Base-by-base conservation (phyloP, 1,284 basidiomycete genomes). In the Pterula multifida region DNA sequence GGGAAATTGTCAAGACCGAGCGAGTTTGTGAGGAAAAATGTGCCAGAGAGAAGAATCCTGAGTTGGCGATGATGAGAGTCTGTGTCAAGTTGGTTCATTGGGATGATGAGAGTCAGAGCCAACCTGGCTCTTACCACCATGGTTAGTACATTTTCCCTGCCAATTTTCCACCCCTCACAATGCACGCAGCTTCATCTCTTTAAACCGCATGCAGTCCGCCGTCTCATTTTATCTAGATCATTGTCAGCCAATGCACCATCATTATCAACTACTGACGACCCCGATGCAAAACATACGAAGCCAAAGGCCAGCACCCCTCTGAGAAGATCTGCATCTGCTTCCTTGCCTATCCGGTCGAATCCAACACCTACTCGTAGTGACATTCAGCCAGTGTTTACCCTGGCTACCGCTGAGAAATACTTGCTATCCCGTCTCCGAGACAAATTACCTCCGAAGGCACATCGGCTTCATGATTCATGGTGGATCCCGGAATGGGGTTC, bases 341-440 rank as follows among this genome's bases (percentile, higher is more conserved):
- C 87, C 0, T 68, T 85, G 24, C 80, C 83, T 28, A 88, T 90
- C 57, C 82, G 86, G 48, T 68, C 78, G 22, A 88, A 85, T 58
- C 86, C 83, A 21, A 88, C 81, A 6, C 85, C 87, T 11, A 89
- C 86, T 6, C 73, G 84, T 49, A 76, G 85, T 36, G 69, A 76
- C 36, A 90, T 90, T 52, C 76, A 79, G 55, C 72, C 85, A 1
- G 76, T 90, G 1, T 76, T 81, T 49, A 89, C 87, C 0, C 71
- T 87, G 26, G 76, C 85, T 1, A 90, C 86, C 0, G 84, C 86
- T 0, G 85, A 89, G 59, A 75, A 81, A 25, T 90, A 85, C 57
- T 55, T 80, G 22, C 72, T 87, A 4, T 69, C 74, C 2, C 72
- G 75, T 23, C 66, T 89, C 6, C 72, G 75, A 17, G 56, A 59